Base-by-base conservation (phyloP, 352 stramenopile species). In the Phytophthora uliginosa region DNA sequence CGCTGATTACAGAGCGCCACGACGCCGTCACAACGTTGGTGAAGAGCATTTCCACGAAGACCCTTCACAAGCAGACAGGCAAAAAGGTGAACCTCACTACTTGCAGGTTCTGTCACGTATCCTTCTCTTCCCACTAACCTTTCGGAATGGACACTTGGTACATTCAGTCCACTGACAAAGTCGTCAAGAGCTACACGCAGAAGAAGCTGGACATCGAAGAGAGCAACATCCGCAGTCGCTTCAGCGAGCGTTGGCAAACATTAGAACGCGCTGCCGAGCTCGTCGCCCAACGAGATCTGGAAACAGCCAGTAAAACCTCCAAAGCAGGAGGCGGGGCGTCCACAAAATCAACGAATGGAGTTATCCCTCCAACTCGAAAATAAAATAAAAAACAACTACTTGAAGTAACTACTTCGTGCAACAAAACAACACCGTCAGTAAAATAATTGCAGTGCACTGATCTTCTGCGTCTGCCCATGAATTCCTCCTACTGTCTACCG, bases 121-220 rank as follows among this genome's bases (percentile, higher is more conserved):
- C 13, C 4, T 20, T 48, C n/a, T 28, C 3, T 28, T 8, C 6
- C 47, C 8, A 31, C 10, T 53, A 18, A 28, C 47, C 47, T n/a
- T n/a, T 45, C 13, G 38, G 9, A n/a, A 45, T 45, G 38, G 38
- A 17, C 38, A 9, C 15, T 45, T 15, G 38, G 18, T 10, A 17
- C 76, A 82, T n/a, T 7, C 34, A 79, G 73, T 66, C 63, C 1
- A 66, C 54, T 20, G 53, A 36, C 4, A 69, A 72, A 10, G 73
- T 71, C 26, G 47, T 80, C 24, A 66, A 58, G 33, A 76, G 67
- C 50, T 80, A 71, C 42, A 61, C 86, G 13, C 79, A 88, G 50
- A 89, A 89, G 63, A 89, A 83, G 40, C 65, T 88, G 4, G 71
- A 82, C 22, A 57, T 68, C 7, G 81, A 74, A 40, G 75, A 82